These are phyloP conservation scores for Fomitopsis schrenkii DNA, from an alignment of 1,284 basidiomycete genomes.

Conservation along the genomic window DNA sequence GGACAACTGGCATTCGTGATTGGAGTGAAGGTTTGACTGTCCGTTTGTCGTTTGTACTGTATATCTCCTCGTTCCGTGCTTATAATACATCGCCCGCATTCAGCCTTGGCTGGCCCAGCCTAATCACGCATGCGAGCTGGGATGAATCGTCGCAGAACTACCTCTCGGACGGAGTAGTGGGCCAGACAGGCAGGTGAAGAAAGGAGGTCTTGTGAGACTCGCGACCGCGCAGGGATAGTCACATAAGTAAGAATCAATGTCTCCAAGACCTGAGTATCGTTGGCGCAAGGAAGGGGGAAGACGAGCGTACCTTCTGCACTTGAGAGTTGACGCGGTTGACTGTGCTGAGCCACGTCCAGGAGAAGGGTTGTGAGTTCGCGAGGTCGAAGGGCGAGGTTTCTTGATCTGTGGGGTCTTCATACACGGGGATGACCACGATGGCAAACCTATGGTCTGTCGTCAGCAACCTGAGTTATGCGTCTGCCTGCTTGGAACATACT, in stretches of 20 bases:
- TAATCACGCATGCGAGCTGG: constrained; percentile 91
- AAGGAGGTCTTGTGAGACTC: constrained; percentile 49
- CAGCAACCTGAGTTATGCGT: background rate
- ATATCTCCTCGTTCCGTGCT: background rate
- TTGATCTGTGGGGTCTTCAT: constrained; percentile 78
- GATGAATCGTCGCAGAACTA: constrained; percentile 82
- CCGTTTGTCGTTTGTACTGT: background rate
- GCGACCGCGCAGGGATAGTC: constrained; percentile 74
- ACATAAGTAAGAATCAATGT: constrained; percentile 89
- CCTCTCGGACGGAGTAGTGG: constrained; percentile 81
- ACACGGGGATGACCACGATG: constrained; percentile 84
- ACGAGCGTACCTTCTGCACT: constrained; percentile 80
- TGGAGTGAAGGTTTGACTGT: background rate
- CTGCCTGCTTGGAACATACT: constrained; percentile 47
- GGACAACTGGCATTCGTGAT: background rate
- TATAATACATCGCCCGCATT: background rate
- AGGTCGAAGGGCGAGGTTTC: constrained; percentile 55
- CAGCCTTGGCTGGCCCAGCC: too few species aligned
- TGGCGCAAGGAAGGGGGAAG: background rate
- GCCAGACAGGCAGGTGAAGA: constrained; percentile 66
- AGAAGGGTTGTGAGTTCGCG: constrained; percentile 66
- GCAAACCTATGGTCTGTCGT: constrained; percentile 64
- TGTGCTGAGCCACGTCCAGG: constrained; percentile 97
- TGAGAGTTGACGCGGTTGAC: constrained; percentile 96
- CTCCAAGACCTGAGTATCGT: constrained; percentile 34